Conservation (phyloP, 1,284 basidiomycete genomes). For the Moesziomyces antarcticus region DNA sequence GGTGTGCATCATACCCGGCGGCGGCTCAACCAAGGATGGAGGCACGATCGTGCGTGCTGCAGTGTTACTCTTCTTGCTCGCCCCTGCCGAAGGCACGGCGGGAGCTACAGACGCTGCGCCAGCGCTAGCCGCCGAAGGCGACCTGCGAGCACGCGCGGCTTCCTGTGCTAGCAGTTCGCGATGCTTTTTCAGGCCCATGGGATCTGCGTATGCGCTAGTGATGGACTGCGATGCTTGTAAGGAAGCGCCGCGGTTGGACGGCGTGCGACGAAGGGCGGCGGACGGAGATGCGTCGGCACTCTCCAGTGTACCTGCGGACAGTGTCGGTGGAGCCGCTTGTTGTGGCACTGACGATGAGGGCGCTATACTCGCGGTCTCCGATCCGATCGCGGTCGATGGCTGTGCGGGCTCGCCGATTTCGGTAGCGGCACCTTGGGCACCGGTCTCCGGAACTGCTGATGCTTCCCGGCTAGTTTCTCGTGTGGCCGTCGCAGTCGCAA, state of each 20-base stretch:
- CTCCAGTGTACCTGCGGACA: neutral
- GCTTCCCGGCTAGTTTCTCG: conserved; percentile 35
- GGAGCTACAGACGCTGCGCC: conserved; percentile 8
- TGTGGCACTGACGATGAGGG: neutral
- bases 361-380: neutral
- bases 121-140: conserved; percentile 32
- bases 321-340: neutral
- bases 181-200: conserved; percentile 39
- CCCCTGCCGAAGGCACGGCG: conserved; percentile 6
- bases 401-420: neutral
- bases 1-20: conserved; percentile 36
- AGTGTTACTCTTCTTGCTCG: conserved; percentile 19
- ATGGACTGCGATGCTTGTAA: conserved; percentile 44
- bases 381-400: conserved; percentile 1
- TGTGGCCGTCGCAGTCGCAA: conserved; percentile 40
- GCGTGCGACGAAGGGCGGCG: conserved; percentile 23
- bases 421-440: neutral
- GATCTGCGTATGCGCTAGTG: conserved; percentile 31
- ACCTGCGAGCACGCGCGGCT: conserved; percentile 23
- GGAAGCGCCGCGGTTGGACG: conserved; percentile 35
- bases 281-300: conserved; percentile 14
- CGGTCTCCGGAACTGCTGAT: conserved; percentile 6
- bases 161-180: conserved; percentile 28
- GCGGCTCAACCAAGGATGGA: conserved; percentile 30
- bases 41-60: conserved; percentile 37